These are phyloP conservation scores for Epichloe sibirici DNA, from an alignment of 2,329 filamentous ascomycete species.

Conservation along the genomic window DNA sequence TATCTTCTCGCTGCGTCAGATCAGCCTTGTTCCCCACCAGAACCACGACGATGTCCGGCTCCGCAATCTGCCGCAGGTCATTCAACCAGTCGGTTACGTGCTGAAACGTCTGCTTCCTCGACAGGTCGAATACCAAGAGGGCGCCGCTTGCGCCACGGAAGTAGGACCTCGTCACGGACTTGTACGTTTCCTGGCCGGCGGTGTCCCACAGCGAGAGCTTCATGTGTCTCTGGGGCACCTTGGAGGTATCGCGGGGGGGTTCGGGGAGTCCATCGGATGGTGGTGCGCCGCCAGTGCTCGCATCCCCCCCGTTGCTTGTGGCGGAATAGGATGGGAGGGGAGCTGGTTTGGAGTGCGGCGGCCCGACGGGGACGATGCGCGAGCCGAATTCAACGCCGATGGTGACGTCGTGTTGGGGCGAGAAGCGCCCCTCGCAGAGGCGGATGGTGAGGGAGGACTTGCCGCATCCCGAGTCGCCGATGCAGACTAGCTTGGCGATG, in stretches of 20 bases:
- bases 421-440: constrained; percentile 93
- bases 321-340: constrained; percentile 13
- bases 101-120: constrained; percentile 69
- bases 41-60: constrained; percentile 88
- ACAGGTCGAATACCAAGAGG: constrained; percentile 90
- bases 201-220: constrained; percentile 94
- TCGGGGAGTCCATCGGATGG: constrained; percentile 34
- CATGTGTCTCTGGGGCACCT: constrained; percentile 59
- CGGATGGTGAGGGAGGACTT: constrained; percentile 93
- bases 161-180: constrained; percentile 87
- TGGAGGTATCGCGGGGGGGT: constrained; percentile 29
- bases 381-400: constrained; percentile 96
- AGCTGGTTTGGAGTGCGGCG: constrained; percentile 50
- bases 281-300: neutral
- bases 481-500: constrained; percentile 96
- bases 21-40: constrained; percentile 94
- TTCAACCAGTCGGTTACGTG: constrained; percentile 90
- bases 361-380: constrained; percentile 80
- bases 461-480: constrained; percentile 91
- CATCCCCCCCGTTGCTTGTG: neutral
- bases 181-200: constrained; percentile 94
- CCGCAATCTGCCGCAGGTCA: constrained; percentile 87
- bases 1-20: constrained; percentile 45
- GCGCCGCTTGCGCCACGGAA: constrained; percentile 65
- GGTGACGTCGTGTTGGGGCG: constrained; percentile 87